phyloP scores from a whole-genome alignment of 176 grass and related monocot genomes.

The Cenchrus americanus region DNA sequence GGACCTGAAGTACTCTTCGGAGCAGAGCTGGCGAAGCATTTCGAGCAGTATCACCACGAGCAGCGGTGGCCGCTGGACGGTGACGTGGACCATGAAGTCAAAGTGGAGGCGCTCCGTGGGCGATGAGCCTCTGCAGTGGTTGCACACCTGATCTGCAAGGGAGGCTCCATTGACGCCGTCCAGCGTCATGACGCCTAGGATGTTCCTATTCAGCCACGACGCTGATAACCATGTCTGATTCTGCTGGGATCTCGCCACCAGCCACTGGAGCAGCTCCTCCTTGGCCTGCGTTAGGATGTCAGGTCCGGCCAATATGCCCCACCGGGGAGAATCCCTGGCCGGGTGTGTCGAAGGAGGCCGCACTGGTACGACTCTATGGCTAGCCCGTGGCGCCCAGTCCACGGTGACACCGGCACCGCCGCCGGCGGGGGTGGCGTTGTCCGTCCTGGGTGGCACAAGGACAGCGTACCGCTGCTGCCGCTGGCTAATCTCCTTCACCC shows the following conservation, averaged over 20 bases:
- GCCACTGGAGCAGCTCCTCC: background rate
- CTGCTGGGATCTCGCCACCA: background rate
- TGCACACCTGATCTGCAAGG: background rate
- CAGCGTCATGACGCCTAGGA: background rate
- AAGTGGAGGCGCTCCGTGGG: background rate
- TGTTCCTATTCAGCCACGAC: background rate
- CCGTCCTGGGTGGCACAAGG: background rate
- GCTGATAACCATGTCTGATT: too few relatives aligned
- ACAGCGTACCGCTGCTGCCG: conserved; percentile 7
- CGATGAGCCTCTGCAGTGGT: background rate
- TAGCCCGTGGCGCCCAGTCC: background rate
- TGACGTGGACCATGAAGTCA: background rate
- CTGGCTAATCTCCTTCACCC: background rate
- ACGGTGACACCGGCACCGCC: background rate
- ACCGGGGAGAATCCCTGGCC: background rate
- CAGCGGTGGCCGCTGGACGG: background rate
- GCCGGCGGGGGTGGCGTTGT: background rate
- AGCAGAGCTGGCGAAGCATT: background rate
- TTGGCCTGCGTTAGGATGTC: background rate
- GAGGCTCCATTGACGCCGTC: background rate
- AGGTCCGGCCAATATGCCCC: background rate
- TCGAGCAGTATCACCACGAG: background rate
- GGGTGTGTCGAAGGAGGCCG: background rate
- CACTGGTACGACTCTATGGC: background rate
- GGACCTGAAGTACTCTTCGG: background rate